Base-by-base conservation (phyloP, 306 rosid genomes). In the Quillaja saponaria region DNA sequence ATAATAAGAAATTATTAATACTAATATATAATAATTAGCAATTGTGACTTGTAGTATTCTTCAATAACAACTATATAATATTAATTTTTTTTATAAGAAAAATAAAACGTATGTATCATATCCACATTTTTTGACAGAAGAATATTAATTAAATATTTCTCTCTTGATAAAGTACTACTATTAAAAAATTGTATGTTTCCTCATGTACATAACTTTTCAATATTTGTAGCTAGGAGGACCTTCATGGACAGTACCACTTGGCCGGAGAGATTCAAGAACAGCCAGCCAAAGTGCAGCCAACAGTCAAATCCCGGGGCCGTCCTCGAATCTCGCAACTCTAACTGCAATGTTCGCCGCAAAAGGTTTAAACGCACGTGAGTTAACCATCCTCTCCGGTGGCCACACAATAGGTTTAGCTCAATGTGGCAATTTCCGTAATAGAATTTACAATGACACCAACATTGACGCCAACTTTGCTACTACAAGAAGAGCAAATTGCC, bases 181-280 rank as follows among this genome's bases (percentile, higher is more conserved):
- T 37, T 6, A 37, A 37, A 37, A 8, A 39, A 8, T 39, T 39
- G 7, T 39, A 39, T 39, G 7, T 39, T 39, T 39, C 3, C 31
- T 25, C 31, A 25, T 25, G 31, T 25, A 25, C 31, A 25, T 25
- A 25, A 25, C 7, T 5, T 1, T 33, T 54, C 10, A 10, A 3
- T 34, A 0, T 69, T 64, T 57, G 3, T 37, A 91, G 97, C 75
- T 84, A 7, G 87, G 92, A 77, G 97, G 97, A 46, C 88, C 95
- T 6, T 14, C 76, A 17, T 88, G 95, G 95, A 6, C 10, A 3
- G 92, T 88, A 2, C 65, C 80, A 0, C 78, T 88, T 0, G 96
- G 96, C 5, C 68, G 95, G 40, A 82, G 86, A 63, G 97, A 88
- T 33, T 80, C 95, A 47, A 82, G 75, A 50, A 91, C 91, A 8